Evolutionary conservation across 768 basidiomycete species (phyloP).

Genomic region (Mycena sanguinolenta): DNA sequence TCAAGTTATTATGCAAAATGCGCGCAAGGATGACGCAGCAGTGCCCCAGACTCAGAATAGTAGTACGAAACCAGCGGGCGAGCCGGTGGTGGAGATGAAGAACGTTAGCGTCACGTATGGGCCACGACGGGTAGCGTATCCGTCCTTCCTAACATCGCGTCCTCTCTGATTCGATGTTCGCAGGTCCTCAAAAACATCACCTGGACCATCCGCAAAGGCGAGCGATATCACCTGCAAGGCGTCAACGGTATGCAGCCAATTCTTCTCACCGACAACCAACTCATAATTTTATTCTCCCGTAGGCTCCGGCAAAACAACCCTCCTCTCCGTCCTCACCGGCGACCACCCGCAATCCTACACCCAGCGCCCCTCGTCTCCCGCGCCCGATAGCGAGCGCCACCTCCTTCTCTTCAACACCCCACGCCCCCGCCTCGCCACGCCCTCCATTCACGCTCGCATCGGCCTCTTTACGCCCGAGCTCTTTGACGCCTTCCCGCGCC

Average conservation of each 20-base stretch:
- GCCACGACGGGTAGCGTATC: slow-evolving; percentile 61
- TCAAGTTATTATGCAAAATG: slow-evolving; percentile 6
- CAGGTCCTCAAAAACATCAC: slow-evolving; percentile 84
- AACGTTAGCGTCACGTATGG: slow-evolving; percentile 82
- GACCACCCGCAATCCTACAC: slow-evolving; percentile 97
- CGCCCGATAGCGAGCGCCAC: slow-evolving; percentile 46
- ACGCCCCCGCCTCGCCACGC: slow-evolving; percentile 76
- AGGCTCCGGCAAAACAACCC: slow-evolving; percentile 97
- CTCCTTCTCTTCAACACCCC: slow-evolving; percentile 73
- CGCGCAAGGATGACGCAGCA: background rate
- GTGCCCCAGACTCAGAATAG: background rate
- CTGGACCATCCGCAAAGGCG: slow-evolving; percentile 87
- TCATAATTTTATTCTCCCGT: background rate
- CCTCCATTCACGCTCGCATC: slow-evolving; percentile 72
- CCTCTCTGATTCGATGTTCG: no score
- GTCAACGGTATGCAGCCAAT: slow-evolving; percentile 72
- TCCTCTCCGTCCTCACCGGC: slow-evolving; percentile 90
- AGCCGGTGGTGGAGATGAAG: slow-evolving; percentile 70
- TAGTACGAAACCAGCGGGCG: slow-evolving; percentile 35
- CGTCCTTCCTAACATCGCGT: no score
- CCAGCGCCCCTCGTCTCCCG: slow-evolving; percentile 74
- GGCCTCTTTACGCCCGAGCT: slow-evolving; percentile 92
- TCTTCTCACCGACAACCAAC: background rate
- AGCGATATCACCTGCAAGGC: slow-evolving; percentile 93
- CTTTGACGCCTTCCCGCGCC: slow-evolving; percentile 89